Percentiles rank a stretch among this genome's conserved stretches.
These are phyloP conservation scores for Globisporangium okanoganense DNA, from an alignment of 352 stramenopile genomes.

Conservation along the genomic window DNA sequence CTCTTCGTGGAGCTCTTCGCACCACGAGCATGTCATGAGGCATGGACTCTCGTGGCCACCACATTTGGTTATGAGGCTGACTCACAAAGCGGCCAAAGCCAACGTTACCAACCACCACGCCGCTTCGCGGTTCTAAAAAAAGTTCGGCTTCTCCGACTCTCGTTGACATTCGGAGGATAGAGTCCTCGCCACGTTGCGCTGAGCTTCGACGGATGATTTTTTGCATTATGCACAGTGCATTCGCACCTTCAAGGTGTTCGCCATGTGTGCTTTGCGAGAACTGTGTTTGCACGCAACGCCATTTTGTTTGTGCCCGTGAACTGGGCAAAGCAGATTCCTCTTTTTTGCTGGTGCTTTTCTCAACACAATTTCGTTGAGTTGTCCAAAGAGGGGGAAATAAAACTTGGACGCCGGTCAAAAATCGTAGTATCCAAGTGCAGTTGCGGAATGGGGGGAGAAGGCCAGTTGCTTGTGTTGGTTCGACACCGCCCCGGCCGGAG, in stretches of 20 bases:
- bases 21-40: neutral
- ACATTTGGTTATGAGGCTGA: neutral
- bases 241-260: neutral
- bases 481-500: neutral
- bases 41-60: neutral
- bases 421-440: neutral
- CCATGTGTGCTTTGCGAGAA: neutral
- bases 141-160: neutral
- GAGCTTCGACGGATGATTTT: neutral
- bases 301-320: neutral
- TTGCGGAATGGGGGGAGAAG: neutral
- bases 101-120: no score
- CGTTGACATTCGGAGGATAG: neutral
- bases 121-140: neutral
- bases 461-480: neutral
- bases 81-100: neutral
- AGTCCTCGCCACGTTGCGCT: neutral
- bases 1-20: neutral
- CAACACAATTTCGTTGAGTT: neutral
- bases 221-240: neutral
- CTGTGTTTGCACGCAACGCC: neutral
- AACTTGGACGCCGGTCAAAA: neutral
- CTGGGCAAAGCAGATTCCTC: neutral
- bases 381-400: neutral
- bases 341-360: neutral